Evolutionary conservation across 164 flowering plant genomes (phyloP).

Genomic region (Nymphaea thermarum): DNA sequence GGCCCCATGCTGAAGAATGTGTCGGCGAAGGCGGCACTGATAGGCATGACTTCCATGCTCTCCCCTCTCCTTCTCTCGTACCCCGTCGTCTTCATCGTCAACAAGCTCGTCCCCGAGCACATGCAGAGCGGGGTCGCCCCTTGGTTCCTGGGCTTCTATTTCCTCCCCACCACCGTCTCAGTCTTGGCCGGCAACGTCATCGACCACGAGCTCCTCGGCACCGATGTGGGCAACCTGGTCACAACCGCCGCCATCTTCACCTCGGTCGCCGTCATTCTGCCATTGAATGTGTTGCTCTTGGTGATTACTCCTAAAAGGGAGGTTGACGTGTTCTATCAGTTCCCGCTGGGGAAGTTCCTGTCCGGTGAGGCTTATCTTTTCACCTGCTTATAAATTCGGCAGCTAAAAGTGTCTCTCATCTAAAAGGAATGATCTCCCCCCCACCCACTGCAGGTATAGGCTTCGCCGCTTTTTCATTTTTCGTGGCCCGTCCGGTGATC

Average conservation of each 20-base stretch:
- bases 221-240: slow-evolving; percentile 30
- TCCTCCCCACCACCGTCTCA: slow-evolving; percentile 18
- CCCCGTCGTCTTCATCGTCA: neutral
- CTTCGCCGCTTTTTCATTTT: neutral
- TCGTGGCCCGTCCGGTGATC: slow-evolving; percentile 13
- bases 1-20: slow-evolving; percentile 6
- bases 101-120: neutral
- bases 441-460: no score
- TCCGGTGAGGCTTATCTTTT: neutral
- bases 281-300: neutral
- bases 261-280: neutral
- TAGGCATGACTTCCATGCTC: slow-evolving; percentile 10
- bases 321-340: no score
- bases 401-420: no score
- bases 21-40: slow-evolving; percentile 9
- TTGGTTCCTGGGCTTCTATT: slow-evolving; percentile 1
- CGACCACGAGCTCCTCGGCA: slow-evolving; percentile 27
- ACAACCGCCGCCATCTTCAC: slow-evolving; percentile 16
- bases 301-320: slow-evolving; percentile 9
- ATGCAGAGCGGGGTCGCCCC: neutral
- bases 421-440: no score
- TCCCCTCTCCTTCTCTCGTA: slow-evolving; percentile 3
- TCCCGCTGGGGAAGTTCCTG: neutral
- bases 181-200: slow-evolving; percentile 18
- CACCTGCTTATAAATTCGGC: no score